Base-by-base conservation (phyloP, 2,329 filamentous ascomycete genomes). In the Onygenales sp. region DNA sequence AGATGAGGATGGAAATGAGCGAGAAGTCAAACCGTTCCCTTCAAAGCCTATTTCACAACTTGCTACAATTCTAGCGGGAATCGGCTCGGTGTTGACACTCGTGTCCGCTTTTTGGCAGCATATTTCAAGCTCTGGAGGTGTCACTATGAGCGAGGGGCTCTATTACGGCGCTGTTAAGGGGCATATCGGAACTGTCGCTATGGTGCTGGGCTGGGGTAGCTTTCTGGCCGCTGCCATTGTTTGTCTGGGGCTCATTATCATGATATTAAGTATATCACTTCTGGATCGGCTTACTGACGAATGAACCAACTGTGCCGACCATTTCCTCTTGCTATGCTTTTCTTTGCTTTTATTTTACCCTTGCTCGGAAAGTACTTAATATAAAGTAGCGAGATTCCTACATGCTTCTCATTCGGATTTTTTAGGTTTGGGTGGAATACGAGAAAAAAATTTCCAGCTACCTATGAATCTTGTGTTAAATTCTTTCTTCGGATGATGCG, bases 121-220 rank as follows among this genome's bases (percentile, higher is more conserved):
- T 65, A 98, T 93, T 6, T 93, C 93, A 0, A 96, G 91, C 0
- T 92, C 98, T 0, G 92, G 92, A 37, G 93, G 92, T 17, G 90
- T 88, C 56, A 87, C 94, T 59, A 91, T 98, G 59, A 89, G 90
- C 0, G 88, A 95, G 76, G 90, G 95, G 65, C 82, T 96, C 60
- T 91, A 86, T 37, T 95, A 96, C 69, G 91, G 91, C 42, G 88
- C 85, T 59, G 88, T 96, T 53, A 83, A 80, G 67, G 88, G 85
- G 53, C 91, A 90, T 37, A 89, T 96, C 9, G 91, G 91, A n/a
- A 91, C 88, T 48, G 87, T 85, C 39, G 92, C 93, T 53, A 97
- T 98, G 88, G 88, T 96, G 17, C 78, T 98, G 65, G 93, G 93
- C 55, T 98, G 93, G 93, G 97, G 97, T 72, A 88, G 88, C 42